Base-by-base conservation (phyloP, 129 eudicot species). In the Centrapalus pauciflorus region DNA sequence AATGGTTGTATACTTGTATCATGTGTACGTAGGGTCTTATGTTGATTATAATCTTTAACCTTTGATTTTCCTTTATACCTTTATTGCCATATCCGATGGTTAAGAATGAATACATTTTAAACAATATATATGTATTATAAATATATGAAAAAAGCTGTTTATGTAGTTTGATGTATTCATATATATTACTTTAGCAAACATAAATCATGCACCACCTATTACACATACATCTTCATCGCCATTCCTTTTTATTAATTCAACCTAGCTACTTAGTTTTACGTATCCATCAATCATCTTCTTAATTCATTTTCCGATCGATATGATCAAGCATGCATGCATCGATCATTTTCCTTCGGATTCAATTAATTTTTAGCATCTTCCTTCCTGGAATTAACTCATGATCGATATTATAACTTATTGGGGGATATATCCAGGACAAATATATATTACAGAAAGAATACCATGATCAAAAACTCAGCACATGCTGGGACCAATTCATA, bases 151-250 rank as follows among this genome's bases (percentile, higher is more conserved):
- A 48, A 30, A 48, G 3, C 29, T 20, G 30, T 49, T 48, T 26
- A 1, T n/a, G n/a, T n/a, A n/a, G n/a, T n/a, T n/a, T n/a, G n/a
- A n/a, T n/a, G n/a, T n/a, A n/a, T n/a, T n/a, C n/a, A 35, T 23
- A 24, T 14, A 14, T 13, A 7, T 25, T 55, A 55, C 61, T 34
- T 26, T 21, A 55, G 4, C 33, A 69, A 70, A 33, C 37, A 54
- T 40, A 74, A 74, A 74, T 74, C 73, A 74, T 56, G 61, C 67
- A 74, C 79, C 79, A 66, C 67, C 59, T 65, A 55, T 74, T 40
- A 49, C 65, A 34, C 52, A 49, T 72, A 63, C 64, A 72, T 34
- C 77, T 71, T 63, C 41, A 74, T 57, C 52, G 29, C 79, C 60
- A 9, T 74, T 74, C 79, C 67, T 73, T 73, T 52, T 73, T 13